A percentile compares a stretch with the other conserved stretches of the same genome.
Evolutionary conservation across 2,329 filamentous ascomycete genomes (phyloP).

Genomic region (Pezicula radicicola): DNA sequence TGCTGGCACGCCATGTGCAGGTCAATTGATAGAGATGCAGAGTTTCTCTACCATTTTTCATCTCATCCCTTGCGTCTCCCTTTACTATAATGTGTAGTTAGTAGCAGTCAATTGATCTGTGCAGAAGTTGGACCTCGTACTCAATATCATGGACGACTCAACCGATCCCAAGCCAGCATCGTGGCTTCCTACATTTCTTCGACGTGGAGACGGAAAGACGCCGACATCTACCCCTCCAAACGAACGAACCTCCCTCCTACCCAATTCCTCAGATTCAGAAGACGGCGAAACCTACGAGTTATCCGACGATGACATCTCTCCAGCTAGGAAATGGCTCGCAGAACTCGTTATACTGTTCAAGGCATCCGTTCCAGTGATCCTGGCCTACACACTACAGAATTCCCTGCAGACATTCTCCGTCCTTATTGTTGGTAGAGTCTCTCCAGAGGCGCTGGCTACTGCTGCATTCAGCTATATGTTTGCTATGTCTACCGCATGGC

Average conservation of each 20-base stretch:
- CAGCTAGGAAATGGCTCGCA: slow-evolving; percentile 33
- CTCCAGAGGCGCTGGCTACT: slow-evolving; percentile 75
- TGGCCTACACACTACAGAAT: slow-evolving; percentile 84
- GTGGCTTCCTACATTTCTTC: slow-evolving; percentile 25
- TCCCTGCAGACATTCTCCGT: slow-evolving; percentile 81
- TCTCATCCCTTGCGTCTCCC: background rate
- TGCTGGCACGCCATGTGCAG: background rate
- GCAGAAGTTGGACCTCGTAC: background rate
- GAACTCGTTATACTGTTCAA: slow-evolving; percentile 69
- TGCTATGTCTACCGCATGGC: slow-evolving; percentile 83
- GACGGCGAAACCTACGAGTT: slow-evolving; percentile 22
- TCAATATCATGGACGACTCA: slow-evolving; percentile 13
- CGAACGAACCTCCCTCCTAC: slow-evolving; percentile 26
- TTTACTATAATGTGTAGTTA: background rate
- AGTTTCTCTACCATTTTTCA: background rate
- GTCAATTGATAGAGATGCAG: background rate
- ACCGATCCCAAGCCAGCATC: slow-evolving; percentile 16
- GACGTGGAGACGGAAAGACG: slow-evolving; percentile 7
- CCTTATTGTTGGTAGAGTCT: slow-evolving; percentile 75
- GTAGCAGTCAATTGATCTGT: slow-evolving; percentile 1
- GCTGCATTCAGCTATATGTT: slow-evolving; percentile 94
- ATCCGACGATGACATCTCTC: slow-evolving; percentile 15
- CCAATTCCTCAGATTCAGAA: slow-evolving; percentile 12
- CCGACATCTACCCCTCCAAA: slow-evolving; percentile 21
- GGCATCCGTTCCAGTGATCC: slow-evolving; percentile 72